Percentiles rank a stretch among this genome's conserved stretches.
phyloP scores from a whole-genome alignment of 306 rosid species.

The Luffa acutangula region DNA sequence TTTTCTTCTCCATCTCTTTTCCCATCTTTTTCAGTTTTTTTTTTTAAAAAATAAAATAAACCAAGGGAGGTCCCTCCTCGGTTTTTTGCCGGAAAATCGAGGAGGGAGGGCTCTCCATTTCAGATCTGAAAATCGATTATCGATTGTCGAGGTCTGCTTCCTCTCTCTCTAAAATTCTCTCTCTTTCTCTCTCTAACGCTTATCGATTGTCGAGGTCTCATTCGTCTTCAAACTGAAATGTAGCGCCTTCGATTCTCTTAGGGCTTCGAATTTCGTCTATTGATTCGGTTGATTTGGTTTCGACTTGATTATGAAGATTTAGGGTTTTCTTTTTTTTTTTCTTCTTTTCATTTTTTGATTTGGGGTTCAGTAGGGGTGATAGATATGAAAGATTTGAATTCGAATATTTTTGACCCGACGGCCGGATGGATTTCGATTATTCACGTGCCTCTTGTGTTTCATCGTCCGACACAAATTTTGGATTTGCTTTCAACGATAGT shows the following conservation, averaged over 20 bases:
- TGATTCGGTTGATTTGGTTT: background rate
- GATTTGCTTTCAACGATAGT: constrained; percentile 86
- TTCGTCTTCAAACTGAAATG: background rate
- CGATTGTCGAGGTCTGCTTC: no score
- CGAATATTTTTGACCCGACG: constrained; percentile 81
- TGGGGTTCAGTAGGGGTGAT: background rate
- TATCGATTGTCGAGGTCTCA: background rate
- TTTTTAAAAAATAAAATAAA: no score
- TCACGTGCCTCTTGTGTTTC: constrained; percentile 34
- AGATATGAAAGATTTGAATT: constrained; percentile 27
- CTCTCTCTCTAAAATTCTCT: no score
- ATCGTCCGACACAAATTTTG: constrained; percentile 62
- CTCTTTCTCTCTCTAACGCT: background rate
- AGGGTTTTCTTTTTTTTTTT: background rate
- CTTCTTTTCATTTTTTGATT: no score
- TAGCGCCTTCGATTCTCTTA: background rate
- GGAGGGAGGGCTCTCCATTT: no score
- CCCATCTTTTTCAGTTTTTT: no score
- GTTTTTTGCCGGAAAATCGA: no score
- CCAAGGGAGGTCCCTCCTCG: no score
- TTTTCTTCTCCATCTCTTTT: no score
- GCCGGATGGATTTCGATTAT: constrained; percentile 52
- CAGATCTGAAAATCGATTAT: no score
- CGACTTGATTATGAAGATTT: background rate
- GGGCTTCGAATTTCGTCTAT: background rate